Conservation (phyloP, 345 rosid species). For the Physaria fendleri region DNA sequence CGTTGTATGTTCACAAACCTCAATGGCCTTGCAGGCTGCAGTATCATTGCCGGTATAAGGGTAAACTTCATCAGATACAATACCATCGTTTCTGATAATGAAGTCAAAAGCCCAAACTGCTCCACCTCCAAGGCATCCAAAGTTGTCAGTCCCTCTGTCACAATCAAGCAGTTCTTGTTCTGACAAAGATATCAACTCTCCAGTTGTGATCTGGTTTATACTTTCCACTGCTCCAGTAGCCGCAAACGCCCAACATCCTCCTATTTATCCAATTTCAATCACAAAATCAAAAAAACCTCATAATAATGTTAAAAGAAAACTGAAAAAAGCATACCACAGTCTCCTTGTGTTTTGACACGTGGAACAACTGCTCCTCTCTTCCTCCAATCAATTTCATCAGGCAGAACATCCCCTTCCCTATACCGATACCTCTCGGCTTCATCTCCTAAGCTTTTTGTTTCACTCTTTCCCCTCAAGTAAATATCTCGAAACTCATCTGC, state of each 20-base stretch:
- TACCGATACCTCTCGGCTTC: conserved; percentile 23
- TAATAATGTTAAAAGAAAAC: neutral
- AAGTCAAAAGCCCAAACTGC: conserved; percentile 51
- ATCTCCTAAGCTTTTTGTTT: neutral
- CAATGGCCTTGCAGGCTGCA: conserved; percentile 35
- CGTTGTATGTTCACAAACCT: too few species aligned
- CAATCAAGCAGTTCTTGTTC: conserved; percentile 74
- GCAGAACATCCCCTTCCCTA: conserved; percentile 32
- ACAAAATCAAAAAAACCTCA: neutral
- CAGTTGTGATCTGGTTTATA: conserved; percentile 52
- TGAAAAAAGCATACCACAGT: neutral
- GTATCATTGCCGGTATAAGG: conserved; percentile 41
- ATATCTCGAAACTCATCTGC: conserved; percentile 42
- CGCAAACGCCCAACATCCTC: conserved; percentile 75
- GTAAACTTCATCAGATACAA: conserved; percentile 45
- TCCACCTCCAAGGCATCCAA: conserved; percentile 62
- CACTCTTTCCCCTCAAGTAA: conserved; percentile 31
- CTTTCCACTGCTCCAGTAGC: conserved; percentile 61
- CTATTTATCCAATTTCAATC: conserved; percentile 5
- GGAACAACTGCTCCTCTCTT: conserved; percentile 35
- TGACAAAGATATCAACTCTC: conserved; percentile 43
- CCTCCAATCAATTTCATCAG: conserved; percentile 44
- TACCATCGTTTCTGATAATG: conserved; percentile 47
- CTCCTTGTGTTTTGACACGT: neutral
- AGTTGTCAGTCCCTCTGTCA: conserved; percentile 37